Base-by-base conservation (phyloP, 176 grass and related monocot species). In the Eragrostis nindensis region DNA sequence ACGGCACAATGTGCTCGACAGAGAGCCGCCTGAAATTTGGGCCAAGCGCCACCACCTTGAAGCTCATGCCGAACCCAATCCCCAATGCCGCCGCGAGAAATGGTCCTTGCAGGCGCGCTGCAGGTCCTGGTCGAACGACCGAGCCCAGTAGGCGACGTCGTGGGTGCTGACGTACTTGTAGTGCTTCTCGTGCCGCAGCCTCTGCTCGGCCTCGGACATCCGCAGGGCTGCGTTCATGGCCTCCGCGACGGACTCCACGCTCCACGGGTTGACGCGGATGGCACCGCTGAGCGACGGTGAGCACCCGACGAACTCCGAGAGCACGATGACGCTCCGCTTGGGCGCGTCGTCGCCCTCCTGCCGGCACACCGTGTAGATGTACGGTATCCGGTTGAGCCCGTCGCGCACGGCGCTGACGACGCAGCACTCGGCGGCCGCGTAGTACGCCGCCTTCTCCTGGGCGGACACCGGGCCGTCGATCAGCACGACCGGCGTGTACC, bases 101-200 rank as follows among this genome's bases (percentile, higher is more conserved):
- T 99, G 90, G 22, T 99, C 96, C 83, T 87, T 95, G 85, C 96
- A 98, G 30, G 96, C 96, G 3, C 92, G 77, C 78, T 95, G 90
- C 65, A 99, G 82, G 74, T 99, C 93, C 83, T 88, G 91, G 50
- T 93, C 93, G 38, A 99, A 99, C 0, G 90, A 93, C 5, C 53
- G 43, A 2, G 93, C 88, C 96, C 96, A 99, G 77, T 99, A 99
- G 54, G 82, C 78, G 26, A 99, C 96, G 68, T 93, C 92, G 36
- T 98, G 96, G 40, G 96, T 86, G 81, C 90, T 95, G 2, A 98
- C 91, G 41, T 98, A 98, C 68, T 91, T 95, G 81, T 98, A 93
- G 65, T 98, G 96, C 79, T 98, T 98, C 83, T 98, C 92, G 11
- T 98, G 96, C n/a, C 96, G 86, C 84, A 98, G 55, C 77, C 90